Evolutionary conservation across 805 yeast genomes (phyloP).

Genomic region (Saturnispora diversa): DNA sequence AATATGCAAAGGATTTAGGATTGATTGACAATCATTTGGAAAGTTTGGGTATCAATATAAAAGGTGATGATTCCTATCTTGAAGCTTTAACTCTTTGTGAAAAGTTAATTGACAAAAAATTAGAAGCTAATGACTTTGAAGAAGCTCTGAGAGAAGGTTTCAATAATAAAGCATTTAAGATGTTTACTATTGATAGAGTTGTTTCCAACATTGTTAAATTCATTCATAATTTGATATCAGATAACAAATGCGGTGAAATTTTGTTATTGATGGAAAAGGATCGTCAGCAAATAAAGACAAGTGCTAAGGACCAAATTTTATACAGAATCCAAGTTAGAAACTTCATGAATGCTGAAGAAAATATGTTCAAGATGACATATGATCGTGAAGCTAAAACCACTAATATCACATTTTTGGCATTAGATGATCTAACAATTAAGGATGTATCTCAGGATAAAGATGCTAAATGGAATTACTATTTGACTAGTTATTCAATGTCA

Average conservation of each 20-base stretch:
- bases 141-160: conserved; percentile 93
- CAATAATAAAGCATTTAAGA: conserved; percentile 84
- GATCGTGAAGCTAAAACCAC: conserved; percentile 45
- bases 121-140: conserved; percentile 93
- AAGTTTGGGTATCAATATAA: conserved; percentile 70
- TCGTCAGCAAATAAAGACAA: conserved; percentile 52
- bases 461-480: conserved; percentile 86
- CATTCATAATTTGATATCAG: conserved; percentile 75
- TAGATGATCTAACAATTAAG: conserved; percentile 81
- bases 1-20: conserved; percentile 82
- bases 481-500: conserved; percentile 87
- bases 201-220: conserved; percentile 79
- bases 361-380: conserved; percentile 82
- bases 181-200: conserved; percentile 90
- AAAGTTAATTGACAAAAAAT: conserved; percentile 74
- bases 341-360: conserved; percentile 73
- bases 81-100: conserved; percentile 74
- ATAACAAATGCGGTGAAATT: conserved; percentile 72
- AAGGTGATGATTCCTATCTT: conserved; percentile 60
- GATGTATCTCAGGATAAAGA: conserved; percentile 51
- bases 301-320: conserved; percentile 80
- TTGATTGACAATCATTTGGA: conserved; percentile 71
- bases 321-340: conserved; percentile 84
- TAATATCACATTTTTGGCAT: conserved; percentile 72
- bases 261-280: conserved; percentile 77